A percentile compares a stretch with the other conserved stretches of the same genome.
Conservation (phyloP, 176 grass and related monocot species). For the Metroxylon sagu region DNA sequence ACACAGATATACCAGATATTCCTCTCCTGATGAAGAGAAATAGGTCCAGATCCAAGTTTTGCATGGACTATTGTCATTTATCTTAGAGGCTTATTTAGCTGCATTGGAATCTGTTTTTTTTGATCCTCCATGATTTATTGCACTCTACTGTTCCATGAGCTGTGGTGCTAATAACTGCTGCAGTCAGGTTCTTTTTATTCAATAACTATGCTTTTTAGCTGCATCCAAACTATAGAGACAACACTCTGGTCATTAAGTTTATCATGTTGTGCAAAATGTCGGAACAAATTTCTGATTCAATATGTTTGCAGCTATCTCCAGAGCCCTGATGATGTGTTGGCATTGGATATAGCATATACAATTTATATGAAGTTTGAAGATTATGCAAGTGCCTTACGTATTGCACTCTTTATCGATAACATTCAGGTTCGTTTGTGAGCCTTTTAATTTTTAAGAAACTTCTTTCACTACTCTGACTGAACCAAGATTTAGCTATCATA, state of each 20-base stretch:
- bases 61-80: too few species aligned
- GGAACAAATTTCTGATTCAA: neutral
- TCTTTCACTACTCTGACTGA: neutral
- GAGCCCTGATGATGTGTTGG: constrained; percentile 73
- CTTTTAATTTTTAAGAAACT: too few species aligned
- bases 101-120: too few species aligned
- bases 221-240: neutral
- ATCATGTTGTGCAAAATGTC: neutral
- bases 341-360: constrained; percentile 81
- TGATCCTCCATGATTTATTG: too few species aligned
- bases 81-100: too few species aligned
- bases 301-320: constrained; percentile 51
- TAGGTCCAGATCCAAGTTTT: too few species aligned
- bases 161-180: too few species aligned
- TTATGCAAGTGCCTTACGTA: constrained; percentile 70
- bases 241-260: neutral
- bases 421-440: constrained; percentile 30
- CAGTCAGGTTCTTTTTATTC: too few species aligned
- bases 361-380: constrained; percentile 93
- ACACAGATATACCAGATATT: too few species aligned
- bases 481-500: neutral
- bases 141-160: too few species aligned
- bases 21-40: too few species aligned
- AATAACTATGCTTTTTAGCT: neutral
- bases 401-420: constrained; percentile 68